phyloP scores from a whole-genome alignment of 305 asterid species.

The Fraxinus sp. region DNA sequence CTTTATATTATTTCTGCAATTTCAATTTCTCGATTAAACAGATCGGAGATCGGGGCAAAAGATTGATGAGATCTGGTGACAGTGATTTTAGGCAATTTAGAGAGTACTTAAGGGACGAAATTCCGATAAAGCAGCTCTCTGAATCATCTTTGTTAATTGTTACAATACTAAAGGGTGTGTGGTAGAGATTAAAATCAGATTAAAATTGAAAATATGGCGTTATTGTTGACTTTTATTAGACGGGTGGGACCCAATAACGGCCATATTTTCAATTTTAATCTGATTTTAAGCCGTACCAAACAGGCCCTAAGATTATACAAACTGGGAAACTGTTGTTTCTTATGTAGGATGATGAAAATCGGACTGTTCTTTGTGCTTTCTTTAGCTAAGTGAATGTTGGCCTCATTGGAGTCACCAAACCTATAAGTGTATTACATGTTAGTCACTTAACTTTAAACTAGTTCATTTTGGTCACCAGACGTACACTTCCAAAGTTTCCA shows the following conservation, averaged over 20 bases:
- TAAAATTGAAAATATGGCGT: too few species aligned
- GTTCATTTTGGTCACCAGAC: neutral
- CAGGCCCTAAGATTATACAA: neutral
- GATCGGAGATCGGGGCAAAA: constrained; percentile 1
- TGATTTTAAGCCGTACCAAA: too few species aligned
- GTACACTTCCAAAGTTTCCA: neutral
- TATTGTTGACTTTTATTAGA: too few species aligned
- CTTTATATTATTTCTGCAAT: neutral
- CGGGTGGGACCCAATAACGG: too few species aligned
- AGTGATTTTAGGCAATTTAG: neutral
- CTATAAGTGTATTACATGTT: neutral
- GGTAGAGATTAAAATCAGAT: too few species aligned
- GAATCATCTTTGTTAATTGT: constrained; percentile 29
- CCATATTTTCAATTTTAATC: too few species aligned
- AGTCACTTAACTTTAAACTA: neutral
- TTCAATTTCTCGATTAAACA: neutral
- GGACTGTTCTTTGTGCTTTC: constrained; percentile 11
- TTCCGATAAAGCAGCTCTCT: neutral
- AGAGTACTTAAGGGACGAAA: constrained; percentile 15
- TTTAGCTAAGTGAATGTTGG: constrained; percentile 13
- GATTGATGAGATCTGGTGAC: neutral
- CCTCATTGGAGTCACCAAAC: neutral
- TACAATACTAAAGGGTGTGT: too few species aligned
- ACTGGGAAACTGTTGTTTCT: neutral
- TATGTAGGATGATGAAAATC: neutral